Evolutionary conservation across 306 rosid species (phyloP).

Genomic region (Clitoria ternatea): DNA sequence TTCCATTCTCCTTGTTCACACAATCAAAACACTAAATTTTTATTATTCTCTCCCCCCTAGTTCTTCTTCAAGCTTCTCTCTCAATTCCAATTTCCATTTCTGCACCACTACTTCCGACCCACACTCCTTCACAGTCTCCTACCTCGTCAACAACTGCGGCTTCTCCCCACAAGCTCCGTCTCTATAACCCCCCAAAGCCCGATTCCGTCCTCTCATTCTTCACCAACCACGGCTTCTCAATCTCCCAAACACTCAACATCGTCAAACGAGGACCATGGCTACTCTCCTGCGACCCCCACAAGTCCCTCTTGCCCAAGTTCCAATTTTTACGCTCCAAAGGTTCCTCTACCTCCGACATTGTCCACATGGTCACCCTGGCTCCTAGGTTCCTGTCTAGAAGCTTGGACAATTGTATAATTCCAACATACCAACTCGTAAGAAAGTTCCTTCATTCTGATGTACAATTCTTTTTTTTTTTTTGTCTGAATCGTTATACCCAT

Average conservation of each 20-base stretch:
- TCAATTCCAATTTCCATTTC: background rate
- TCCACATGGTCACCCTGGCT: background rate
- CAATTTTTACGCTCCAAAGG: slow-evolving; percentile 29
- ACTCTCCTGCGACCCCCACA: background rate
- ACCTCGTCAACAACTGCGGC: slow-evolving; percentile 26
- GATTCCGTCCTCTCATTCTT: slow-evolving; percentile 21
- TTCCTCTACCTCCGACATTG: slow-evolving; percentile 11
- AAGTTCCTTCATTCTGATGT: background rate
- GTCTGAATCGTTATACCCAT: background rate
- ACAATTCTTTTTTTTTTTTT: too few species aligned
- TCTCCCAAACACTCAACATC: background rate
- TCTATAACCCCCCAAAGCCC: slow-evolving; percentile 21
- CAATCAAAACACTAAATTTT: background rate
- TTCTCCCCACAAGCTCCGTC: slow-evolving; percentile 23
- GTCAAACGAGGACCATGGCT: background rate
- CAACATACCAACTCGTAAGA: background rate
- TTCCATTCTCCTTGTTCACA: background rate
- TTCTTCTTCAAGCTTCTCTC: background rate
- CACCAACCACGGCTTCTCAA: background rate
- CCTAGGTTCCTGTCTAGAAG: background rate
- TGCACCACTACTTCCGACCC: background rate
- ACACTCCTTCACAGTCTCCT: slow-evolving; percentile 23
- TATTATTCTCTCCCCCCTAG: background rate
- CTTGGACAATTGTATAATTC: background rate
- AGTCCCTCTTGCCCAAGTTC: slow-evolving; percentile 18